Evolutionary conservation across 495 filamentous ascomycete species (phyloP).

Genomic region (Penicillium desertorum): DNA sequence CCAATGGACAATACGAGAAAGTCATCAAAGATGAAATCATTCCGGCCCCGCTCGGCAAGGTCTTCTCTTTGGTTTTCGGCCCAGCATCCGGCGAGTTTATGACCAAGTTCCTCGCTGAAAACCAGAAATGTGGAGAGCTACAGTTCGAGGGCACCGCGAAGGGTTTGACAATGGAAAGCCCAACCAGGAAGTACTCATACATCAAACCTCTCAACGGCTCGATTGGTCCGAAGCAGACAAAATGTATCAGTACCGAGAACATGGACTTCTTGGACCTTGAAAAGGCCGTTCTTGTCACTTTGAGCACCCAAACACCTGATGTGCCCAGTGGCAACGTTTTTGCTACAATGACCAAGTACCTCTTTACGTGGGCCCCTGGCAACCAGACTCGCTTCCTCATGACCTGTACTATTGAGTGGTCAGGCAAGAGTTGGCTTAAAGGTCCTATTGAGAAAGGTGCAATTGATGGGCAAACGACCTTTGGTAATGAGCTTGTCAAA

Average conservation of each 20-base stretch:
- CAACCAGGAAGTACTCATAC: slow-evolving; percentile 74
- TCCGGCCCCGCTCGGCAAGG: slow-evolving; percentile 84
- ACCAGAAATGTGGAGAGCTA: slow-evolving; percentile 86
- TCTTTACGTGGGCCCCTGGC: slow-evolving; percentile 83
- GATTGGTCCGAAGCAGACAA: slow-evolving; percentile 93
- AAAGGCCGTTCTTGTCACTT: slow-evolving; percentile 74
- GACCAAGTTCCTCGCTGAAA: slow-evolving; percentile 76
- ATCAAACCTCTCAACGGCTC: slow-evolving; percentile 84
- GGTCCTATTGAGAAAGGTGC: slow-evolving; percentile 95
- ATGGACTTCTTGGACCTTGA: slow-evolving; percentile 84
- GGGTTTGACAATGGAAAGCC: slow-evolving; percentile 70
- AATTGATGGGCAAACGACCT: slow-evolving; percentile 81
- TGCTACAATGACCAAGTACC: slow-evolving; percentile 86
- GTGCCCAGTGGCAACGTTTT: slow-evolving; percentile 95
- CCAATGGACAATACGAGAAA: slow-evolving; percentile 76
- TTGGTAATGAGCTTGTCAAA: slow-evolving; percentile 72
- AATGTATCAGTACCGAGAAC: slow-evolving; percentile 83
- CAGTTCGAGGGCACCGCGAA: slow-evolving; percentile 78
- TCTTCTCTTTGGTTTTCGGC: slow-evolving; percentile 86
- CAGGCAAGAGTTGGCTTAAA: slow-evolving; percentile 97
- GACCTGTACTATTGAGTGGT: slow-evolving; percentile 91
- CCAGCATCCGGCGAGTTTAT: slow-evolving; percentile 75
- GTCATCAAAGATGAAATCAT: slow-evolving; percentile 82
- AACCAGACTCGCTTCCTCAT: slow-evolving; percentile 81
- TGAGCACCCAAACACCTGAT: slow-evolving; percentile 87